Evolutionary conservation across 73 alveolate species (phyloP).

Genomic region (Tetrahymena elliotti): DNA sequence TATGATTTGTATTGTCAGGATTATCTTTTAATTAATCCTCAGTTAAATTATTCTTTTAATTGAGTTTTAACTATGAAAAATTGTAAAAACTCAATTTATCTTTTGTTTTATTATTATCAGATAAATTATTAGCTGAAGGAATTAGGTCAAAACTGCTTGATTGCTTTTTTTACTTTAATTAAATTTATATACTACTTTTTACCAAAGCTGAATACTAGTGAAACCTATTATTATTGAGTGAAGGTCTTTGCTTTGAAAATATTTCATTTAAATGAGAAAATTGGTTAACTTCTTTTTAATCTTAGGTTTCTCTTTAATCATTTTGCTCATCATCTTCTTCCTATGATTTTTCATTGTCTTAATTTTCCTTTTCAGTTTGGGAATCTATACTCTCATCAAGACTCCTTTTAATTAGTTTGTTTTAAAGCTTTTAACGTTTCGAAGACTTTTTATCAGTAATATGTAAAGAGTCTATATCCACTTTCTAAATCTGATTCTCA

Average conservation of each 20-base stretch:
- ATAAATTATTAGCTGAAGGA: neutral
- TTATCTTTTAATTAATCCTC: neutral
- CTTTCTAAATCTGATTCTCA: neutral
- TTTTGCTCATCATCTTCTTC: neutral
- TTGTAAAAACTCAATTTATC: neutral
- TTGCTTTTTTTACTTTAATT: neutral
- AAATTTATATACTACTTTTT: neutral
- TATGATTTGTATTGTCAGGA: neutral
- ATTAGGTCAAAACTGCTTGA: neutral
- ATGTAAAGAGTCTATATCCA: neutral
- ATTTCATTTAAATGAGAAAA: neutral
- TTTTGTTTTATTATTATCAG: neutral
- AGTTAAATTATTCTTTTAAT: neutral
- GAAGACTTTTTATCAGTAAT: too few species aligned
- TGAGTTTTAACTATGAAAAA: too few species aligned
- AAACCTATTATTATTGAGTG: neutral
- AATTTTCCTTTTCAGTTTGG: neutral
- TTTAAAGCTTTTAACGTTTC: too few species aligned
- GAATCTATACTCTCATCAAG: neutral
- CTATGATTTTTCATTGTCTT: neutral
- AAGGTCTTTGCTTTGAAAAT: neutral
- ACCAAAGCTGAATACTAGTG: neutral
- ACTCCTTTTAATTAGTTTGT: neutral
- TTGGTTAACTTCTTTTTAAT: neutral
- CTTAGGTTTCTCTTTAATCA: too few species aligned